Percentiles rank a stretch among this genome's conserved stretches.
Evolutionary conservation across 2,329 filamentous ascomycete species (phyloP).

Genomic region (Taxawa tesnikishii): DNA sequence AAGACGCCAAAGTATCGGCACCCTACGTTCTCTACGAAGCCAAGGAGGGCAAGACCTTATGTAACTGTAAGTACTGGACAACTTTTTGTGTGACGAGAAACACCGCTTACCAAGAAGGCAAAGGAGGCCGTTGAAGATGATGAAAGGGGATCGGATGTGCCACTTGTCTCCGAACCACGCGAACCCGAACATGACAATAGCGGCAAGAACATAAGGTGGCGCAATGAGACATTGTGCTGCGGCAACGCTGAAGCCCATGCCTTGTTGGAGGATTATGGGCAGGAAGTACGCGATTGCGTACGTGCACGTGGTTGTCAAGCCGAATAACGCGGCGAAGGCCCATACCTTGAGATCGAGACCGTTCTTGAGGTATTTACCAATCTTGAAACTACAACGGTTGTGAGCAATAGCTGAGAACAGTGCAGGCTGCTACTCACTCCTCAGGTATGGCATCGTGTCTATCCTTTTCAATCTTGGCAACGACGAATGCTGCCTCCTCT

Average conservation of each 20-base stretch:
- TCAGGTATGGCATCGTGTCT: conserved; percentile 38
- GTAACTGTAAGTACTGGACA: no score
- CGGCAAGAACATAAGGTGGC: no score
- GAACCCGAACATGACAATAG: conserved; percentile 18
- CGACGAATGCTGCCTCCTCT: conserved; percentile 35
- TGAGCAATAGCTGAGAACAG: conserved; percentile 22
- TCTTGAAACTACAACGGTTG: conserved; percentile 33
- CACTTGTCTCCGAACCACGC: conserved; percentile 19
- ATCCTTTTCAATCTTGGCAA: conserved; percentile 39
- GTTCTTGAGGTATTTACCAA: conserved; percentile 34
- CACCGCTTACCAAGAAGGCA: conserved; percentile 20
- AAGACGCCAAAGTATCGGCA: conserved; percentile 23
- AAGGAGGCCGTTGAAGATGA: conserved; percentile 21
- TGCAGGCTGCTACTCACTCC: no score
- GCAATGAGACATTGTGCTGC: conserved; percentile 19
- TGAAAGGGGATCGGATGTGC: conserved; percentile 20
- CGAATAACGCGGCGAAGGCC: conserved; percentile 42
- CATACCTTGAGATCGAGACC: conserved; percentile 41
- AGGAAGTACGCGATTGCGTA: conserved; percentile 24
- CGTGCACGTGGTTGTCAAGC: conserved; percentile 47
- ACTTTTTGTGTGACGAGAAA: no score
- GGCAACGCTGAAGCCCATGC: conserved; percentile 20
- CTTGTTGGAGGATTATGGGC: conserved; percentile 23
- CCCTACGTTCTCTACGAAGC: conserved; percentile 16
- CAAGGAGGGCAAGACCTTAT: conserved; percentile 20